Conservation (phyloP, 164 flowering plant genomes). For the Chimonanthus salicifolius region DNA sequence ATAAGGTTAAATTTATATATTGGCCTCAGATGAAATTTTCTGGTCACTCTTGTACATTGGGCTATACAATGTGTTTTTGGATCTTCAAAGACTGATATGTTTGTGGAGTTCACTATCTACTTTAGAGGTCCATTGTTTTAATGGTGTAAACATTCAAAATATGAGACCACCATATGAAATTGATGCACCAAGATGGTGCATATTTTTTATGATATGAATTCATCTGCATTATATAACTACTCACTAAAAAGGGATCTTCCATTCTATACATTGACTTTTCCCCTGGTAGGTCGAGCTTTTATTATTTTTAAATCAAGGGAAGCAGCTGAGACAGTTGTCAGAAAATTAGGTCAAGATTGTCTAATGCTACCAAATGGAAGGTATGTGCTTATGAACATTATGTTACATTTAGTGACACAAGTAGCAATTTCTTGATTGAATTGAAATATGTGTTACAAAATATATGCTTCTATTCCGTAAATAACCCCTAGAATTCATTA, state of each 20-base stretch:
- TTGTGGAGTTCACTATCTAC: no score
- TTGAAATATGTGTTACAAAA: neutral
- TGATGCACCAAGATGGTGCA: neutral
- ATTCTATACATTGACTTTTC: neutral
- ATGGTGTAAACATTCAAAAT: no score
- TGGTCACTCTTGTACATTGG: no score
- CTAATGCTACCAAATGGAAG: slow-evolving; percentile 68
- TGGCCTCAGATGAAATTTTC: no score
- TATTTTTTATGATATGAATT: no score
- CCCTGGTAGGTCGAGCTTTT: slow-evolving; percentile 68
- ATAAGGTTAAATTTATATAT: no score
- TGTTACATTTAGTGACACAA: neutral
- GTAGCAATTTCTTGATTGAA: neutral
- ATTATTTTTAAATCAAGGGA: slow-evolving; percentile 59
- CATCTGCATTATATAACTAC: neutral
- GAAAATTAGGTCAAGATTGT: slow-evolving; percentile 47
- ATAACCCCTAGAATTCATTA: neutral
- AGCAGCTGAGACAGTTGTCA: slow-evolving; percentile 49
- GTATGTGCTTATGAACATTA: slow-evolving; percentile 21
- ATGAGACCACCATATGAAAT: neutral
- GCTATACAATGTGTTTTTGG: no score
- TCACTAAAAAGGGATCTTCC: neutral
- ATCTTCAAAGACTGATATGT: no score
- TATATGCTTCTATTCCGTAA: neutral
- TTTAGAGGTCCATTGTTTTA: neutral